A percentile compares a stretch with the other conserved stretches of the same genome.
These are phyloP conservation scores for Lepidopterella palustris DNA, from an alignment of 495 filamentous ascomycete genomes.

Conservation along the genomic window DNA sequence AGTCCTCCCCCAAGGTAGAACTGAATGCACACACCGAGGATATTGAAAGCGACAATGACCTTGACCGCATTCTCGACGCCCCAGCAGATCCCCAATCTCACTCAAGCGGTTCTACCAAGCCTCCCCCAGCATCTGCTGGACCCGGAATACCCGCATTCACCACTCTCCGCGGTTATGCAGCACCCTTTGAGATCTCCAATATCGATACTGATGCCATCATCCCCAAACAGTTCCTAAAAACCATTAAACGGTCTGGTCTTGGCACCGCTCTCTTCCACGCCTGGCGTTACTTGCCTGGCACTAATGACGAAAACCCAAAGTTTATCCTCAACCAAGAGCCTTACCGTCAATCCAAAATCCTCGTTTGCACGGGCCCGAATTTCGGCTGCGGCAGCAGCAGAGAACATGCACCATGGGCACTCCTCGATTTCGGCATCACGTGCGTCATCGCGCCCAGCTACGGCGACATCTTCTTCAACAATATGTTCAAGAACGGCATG, in stretches of 20 bases:
- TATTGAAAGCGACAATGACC: conserved; percentile 63
- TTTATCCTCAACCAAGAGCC: conserved; percentile 90
- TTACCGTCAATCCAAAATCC: conserved; percentile 78
- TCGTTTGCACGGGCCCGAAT: conserved; percentile 89
- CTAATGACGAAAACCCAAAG: conserved; percentile 61
- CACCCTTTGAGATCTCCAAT: conserved; percentile 80
- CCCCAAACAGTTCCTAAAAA: conserved; percentile 98
- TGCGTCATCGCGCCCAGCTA: conserved; percentile 88
- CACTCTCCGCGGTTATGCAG: conserved; percentile 76
- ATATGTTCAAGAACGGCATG: conserved; percentile 99
- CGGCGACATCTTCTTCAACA: conserved; percentile 99
- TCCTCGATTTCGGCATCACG: conserved; percentile 93
- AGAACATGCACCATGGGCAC: conserved; percentile 96
- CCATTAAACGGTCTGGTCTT: conserved; percentile 95
- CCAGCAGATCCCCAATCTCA: conserved; percentile 60
- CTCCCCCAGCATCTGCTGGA: conserved; percentile 41
- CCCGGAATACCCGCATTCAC: conserved; percentile 76
- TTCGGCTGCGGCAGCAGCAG: conserved; percentile 92
- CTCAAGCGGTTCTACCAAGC: conserved; percentile 48
- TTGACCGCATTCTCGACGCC: conserved; percentile 70
- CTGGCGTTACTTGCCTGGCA: conserved; percentile 64
- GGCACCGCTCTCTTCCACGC: conserved; percentile 81
- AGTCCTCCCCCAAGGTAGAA: conserved; percentile 48
- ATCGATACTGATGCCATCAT: conserved; percentile 98
- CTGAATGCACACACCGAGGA: conserved; percentile 65